A percentile compares a stretch with the other conserved stretches of the same genome.
phyloP scores from a whole-genome alignment of 371 early-diverging fungal species.

The Syncephalastrum monosporum region DNA sequence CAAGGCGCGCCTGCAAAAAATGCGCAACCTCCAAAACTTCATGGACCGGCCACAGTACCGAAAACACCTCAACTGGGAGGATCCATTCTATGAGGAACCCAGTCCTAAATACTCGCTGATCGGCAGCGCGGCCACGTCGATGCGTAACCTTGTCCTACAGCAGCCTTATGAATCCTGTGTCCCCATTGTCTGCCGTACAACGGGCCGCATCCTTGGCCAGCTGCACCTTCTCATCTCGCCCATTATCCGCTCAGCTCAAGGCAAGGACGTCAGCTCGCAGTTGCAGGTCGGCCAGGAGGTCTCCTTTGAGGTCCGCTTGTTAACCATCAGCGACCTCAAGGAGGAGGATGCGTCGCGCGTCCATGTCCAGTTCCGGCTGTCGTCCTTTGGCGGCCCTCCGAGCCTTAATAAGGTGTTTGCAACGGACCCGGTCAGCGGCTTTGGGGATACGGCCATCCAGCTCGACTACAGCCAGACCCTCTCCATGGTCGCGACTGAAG shows the following conservation, averaged over 20 bases:
- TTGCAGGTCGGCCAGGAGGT: slow-evolving; percentile 57
- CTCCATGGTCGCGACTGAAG: slow-evolving; percentile 46
- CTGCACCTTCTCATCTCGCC: slow-evolving; percentile 50
- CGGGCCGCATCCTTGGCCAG: slow-evolving; percentile 53
- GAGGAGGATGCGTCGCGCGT: slow-evolving; percentile 62
- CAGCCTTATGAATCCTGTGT: slow-evolving; percentile 43
- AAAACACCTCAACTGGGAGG: slow-evolving; percentile 69
- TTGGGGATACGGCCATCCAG: slow-evolving; percentile 35
- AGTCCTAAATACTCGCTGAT: slow-evolving; percentile 66
- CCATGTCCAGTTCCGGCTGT: slow-evolving; percentile 78
- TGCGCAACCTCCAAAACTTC: slow-evolving; percentile 76
- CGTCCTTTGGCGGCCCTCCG: slow-evolving; percentile 56
- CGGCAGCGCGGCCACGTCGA: slow-evolving; percentile 58
- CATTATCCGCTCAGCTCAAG: slow-evolving; percentile 26
- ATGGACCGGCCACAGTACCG: slow-evolving; percentile 71
- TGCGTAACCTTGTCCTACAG: slow-evolving; percentile 52
- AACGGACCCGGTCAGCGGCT: slow-evolving; percentile 59
- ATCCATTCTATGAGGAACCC: slow-evolving; percentile 70
- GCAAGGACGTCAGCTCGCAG: slow-evolving; percentile 13
- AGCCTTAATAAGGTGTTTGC: slow-evolving; percentile 52
- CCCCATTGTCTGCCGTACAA: slow-evolving; percentile 56
- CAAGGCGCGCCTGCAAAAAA: slow-evolving; percentile 61
- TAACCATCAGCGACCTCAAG: slow-evolving; percentile 64
- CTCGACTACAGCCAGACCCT: slow-evolving; percentile 68
- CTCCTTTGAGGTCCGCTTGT: slow-evolving; percentile 71